Percentiles rank a stretch among this genome's conserved stretches.
These are phyloP conservation scores for Eimeria sp. DNA, from an alignment of 169 alveolate species.

Conservation along the genomic window DNA sequence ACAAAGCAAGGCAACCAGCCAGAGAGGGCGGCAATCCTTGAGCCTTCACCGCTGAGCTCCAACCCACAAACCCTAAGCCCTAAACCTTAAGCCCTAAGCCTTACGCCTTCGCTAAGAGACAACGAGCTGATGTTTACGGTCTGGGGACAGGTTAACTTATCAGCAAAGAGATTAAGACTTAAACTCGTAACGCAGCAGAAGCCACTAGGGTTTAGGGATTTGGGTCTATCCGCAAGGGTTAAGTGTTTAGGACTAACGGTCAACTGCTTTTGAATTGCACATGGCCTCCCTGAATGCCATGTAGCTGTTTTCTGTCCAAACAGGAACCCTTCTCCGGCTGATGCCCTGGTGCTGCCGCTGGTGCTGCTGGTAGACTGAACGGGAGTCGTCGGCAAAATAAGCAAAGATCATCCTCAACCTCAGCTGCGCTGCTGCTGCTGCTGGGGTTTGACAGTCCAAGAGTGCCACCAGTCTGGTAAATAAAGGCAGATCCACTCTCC, in stretches of 20 bases:
- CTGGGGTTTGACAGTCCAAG: slow-evolving; percentile 52
- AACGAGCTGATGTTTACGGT: no score
- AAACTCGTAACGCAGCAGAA: neutral
- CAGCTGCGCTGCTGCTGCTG: slow-evolving; percentile 50
- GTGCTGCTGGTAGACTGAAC: slow-evolving; percentile 47
- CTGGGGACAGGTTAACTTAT: neutral
- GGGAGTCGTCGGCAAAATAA: slow-evolving; percentile 62
- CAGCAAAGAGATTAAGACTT: neutral
- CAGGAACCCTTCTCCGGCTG: slow-evolving; percentile 20
- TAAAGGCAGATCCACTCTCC: neutral
- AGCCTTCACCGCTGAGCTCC: slow-evolving; percentile 17
- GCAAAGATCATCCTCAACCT: slow-evolving; percentile 43
- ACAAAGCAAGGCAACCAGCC: neutral
- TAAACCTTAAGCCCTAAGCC: neutral
- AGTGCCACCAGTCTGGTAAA: slow-evolving; percentile 73
- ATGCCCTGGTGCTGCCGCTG: slow-evolving; percentile 51
- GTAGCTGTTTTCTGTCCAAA: slow-evolving; percentile 56
- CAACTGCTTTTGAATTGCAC: slow-evolving; percentile 7
- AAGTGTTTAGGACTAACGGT: slow-evolving; percentile 15
- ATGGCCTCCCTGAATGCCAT: neutral
- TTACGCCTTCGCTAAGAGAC: no score
- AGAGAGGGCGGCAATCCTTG: slow-evolving; percentile 12
- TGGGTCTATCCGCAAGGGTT: neutral
- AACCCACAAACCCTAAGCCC: neutral
- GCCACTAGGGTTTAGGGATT: neutral